phyloP scores from a whole-genome alignment of 306 rosid genomes.

The Vigna hirtella region DNA sequence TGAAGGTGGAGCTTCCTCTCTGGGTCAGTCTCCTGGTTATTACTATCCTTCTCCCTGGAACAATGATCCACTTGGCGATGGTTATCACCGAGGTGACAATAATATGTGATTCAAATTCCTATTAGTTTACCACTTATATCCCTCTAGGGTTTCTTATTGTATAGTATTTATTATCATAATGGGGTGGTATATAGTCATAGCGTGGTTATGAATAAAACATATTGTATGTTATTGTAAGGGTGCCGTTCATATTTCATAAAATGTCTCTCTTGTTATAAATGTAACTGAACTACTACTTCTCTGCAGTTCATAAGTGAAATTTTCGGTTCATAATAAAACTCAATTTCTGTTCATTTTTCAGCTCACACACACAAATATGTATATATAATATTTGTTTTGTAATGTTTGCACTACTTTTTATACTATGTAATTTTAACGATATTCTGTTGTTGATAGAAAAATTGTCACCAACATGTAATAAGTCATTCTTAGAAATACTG shows the following conservation, averaged over 20 bases:
- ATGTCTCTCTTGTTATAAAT: conserved; percentile 8
- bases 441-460: neutral
- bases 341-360: neutral
- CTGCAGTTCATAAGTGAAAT: neutral
- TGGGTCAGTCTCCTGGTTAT: conserved; percentile 50
- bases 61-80: conserved; percentile 53
- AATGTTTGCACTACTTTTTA: neutral
- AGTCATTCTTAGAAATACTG: neutral
- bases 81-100: conserved; percentile 49
- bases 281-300: neutral
- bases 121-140: conserved; percentile 1
- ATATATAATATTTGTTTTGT: neutral
- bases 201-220: conserved; percentile 9
- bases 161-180: conserved; percentile 33
- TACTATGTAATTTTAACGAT: too few relatives aligned
- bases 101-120: conserved; percentile 39
- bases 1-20: conserved; percentile 49
- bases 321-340: neutral
- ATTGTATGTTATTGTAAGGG: neutral
- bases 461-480: neutral
- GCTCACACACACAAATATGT: too few relatives aligned
- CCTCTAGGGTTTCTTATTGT: conserved; percentile 43
- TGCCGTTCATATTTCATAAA: conserved; percentile 24
- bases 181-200: conserved; percentile 11
- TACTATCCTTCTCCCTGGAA: conserved; percentile 59